A percentile compares a stretch with the other conserved stretches of the same genome.
These are phyloP conservation scores for Lycium barbarum DNA, from an alignment of 257 asterid species.

Conservation along the genomic window DNA sequence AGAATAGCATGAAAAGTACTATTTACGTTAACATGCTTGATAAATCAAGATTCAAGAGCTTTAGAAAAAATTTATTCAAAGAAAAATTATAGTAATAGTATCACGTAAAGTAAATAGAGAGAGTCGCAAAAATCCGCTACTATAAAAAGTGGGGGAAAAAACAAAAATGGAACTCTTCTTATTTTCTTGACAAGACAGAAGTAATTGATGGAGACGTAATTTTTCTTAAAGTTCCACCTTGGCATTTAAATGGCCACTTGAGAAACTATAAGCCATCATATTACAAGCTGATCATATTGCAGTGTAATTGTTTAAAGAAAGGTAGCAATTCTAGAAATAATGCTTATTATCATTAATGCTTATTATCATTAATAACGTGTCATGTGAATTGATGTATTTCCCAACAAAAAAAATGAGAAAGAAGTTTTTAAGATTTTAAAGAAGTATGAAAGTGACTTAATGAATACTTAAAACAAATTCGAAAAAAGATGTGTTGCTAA, in stretches of 20 bases:
- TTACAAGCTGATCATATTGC: neutral
- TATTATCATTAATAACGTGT: neutral
- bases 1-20: neutral
- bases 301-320: neutral
- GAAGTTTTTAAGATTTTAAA: neutral
- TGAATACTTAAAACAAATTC: neutral
- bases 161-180: neutral
- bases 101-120: neutral
- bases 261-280: neutral
- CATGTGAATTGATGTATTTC: neutral
- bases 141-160: neutral
- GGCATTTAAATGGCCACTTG: neutral
- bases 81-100: neutral
- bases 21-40: neutral
- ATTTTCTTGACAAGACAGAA: neutral
- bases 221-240: neutral
- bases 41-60: neutral
- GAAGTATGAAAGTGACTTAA: conserved; percentile 25
- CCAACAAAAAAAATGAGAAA: neutral
- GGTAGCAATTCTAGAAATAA: neutral
- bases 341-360: neutral
- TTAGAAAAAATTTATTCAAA: neutral
- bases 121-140: neutral
- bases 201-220: neutral
- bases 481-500: neutral